Evolutionary conservation across 1,284 basidiomycete species (phyloP).

Genomic region (Ceratobasidium sp.): DNA sequence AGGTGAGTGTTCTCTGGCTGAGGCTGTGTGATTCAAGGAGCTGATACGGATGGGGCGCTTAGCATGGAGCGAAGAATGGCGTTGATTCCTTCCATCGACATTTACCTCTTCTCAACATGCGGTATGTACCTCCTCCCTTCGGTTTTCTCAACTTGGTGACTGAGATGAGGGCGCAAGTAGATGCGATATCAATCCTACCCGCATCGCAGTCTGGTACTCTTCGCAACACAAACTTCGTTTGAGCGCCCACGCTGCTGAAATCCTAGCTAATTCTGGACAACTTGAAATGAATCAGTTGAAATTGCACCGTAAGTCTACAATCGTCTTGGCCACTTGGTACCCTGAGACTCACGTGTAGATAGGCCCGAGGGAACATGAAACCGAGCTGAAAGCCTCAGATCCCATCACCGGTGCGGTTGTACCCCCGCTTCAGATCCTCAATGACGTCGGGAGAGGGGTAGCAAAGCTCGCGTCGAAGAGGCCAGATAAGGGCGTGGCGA

Average conservation of each 20-base stretch:
- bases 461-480: constrained; percentile 51
- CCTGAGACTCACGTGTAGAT: not conserved
- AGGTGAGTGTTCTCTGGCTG: constrained; percentile 59
- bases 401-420: constrained; percentile 59
- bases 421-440: constrained; percentile 16
- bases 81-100: constrained; percentile 71
- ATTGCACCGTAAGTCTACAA: constrained; percentile 61
- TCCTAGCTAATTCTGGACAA: constrained; percentile 62
- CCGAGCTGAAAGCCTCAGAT: constrained; percentile 59
- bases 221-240: constrained; percentile 66
- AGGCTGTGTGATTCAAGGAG: constrained; percentile 63
- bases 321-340: not conserved
- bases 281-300: constrained; percentile 63
- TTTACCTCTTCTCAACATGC: constrained; percentile 72
- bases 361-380: constrained; percentile 69
- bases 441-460: constrained; percentile 16
- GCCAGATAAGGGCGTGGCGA: constrained; percentile 62
- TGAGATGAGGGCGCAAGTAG: constrained; percentile 51
- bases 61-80: constrained; percentile 66
- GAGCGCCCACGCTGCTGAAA: constrained; percentile 68
- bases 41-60: not conserved
- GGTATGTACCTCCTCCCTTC: constrained; percentile 53
- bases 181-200: constrained; percentile 67
- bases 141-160: constrained; percentile 10
- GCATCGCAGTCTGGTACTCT: constrained; percentile 71